Percentiles rank a stretch among this genome's conserved stretches.
phyloP scores from a whole-genome alignment of 2,329 filamentous ascomycete species.

The Furcasterigmium furcatum region DNA sequence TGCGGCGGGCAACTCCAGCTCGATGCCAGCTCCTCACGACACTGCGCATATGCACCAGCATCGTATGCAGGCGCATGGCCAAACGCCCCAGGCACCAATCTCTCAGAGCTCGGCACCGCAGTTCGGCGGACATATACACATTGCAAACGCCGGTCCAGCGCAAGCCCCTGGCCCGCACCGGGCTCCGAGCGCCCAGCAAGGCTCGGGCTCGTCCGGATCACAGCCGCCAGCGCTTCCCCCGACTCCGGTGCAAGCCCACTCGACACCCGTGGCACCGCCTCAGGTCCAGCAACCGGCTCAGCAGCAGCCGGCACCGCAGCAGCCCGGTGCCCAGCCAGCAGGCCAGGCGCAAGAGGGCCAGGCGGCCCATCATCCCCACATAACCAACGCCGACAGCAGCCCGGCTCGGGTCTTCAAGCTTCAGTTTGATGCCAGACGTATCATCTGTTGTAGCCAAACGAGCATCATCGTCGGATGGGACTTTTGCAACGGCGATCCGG shows the following conservation, averaged over 20 bases:
- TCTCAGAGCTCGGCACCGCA: not conserved
- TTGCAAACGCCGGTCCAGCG: not conserved
- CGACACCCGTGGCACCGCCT: constrained; percentile 5
- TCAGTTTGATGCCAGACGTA: constrained; percentile 89
- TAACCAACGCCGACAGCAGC: constrained; percentile 40
- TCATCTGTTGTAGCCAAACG: constrained; percentile 93
- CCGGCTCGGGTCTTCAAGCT: constrained; percentile 83
- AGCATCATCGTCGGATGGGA: constrained; percentile 95
- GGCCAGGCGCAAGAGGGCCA: constrained; percentile 15
- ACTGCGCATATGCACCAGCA: not conserved
- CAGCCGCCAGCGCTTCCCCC: constrained; percentile 4
- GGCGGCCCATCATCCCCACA: constrained; percentile 39
- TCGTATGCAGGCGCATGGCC: not conserved
- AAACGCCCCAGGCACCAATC: not conserved
- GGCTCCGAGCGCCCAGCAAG: not conserved
- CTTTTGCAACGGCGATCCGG: constrained; percentile 82
- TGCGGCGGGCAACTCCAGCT: not conserved
- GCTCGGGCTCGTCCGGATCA: not conserved
- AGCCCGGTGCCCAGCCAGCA: not conserved
- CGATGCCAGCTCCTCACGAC: not conserved
- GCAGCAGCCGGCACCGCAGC: not conserved
- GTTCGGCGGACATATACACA: constrained; percentile 8
- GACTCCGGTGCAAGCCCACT: constrained; percentile 11
- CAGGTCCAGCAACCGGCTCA: constrained; percentile 9
- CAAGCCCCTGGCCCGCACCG: not conserved